Evolutionary conservation across 345 rosid species (phyloP), one percentile per base, ranked within the genome.

Genomic region (Reutealis trisperma): DNA sequence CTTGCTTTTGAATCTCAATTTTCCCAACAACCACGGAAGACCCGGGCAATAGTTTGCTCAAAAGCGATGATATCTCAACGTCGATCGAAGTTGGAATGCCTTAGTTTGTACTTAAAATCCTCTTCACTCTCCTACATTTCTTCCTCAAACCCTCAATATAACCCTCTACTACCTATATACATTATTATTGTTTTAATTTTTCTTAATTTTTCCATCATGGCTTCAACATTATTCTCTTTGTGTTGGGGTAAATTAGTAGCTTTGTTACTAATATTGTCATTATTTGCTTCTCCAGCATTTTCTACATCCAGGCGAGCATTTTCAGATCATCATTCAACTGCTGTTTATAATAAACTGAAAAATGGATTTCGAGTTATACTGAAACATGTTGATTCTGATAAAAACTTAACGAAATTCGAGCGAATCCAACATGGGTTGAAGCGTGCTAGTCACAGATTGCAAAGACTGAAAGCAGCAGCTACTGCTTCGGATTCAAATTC

Each of bases 351-450:
- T 47, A 22, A 51, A 34, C 41, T 34, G 32, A 51, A 63, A 72
- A 44, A 72, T 6, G 92, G 94, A 7, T 87, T 96, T 76, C 85
- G 85, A 49, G 79, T 88, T 1, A 77, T 54, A 14, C 91, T 96
- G 22, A 73, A 73, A 74, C 96, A 92, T 45, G 85, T 96, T 1
- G 98, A 96, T 58, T 88, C 89, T 0, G 89, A 90, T 25, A 92
- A 87, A 81, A 96, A 96, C 85, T 76, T 93, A 55, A 92, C 99
- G 45, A 90, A 88, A 63, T 85, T 91, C 65, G 89, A 96, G 80
- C 87, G 87, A 24, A 81, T 93, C 24, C 89, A 81, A 69, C 96
- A 88, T 0, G 96, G 94, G 19, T 77, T 92, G 21, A 87, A 77
- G 78, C 93, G 97, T 11, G 91, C 94, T 15, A 78, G 82, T 16